A percentile compares a stretch with the other conserved stretches of the same genome.
Conservation (phyloP, 1,284 basidiomycete species). For the Grifola frondosa region DNA sequence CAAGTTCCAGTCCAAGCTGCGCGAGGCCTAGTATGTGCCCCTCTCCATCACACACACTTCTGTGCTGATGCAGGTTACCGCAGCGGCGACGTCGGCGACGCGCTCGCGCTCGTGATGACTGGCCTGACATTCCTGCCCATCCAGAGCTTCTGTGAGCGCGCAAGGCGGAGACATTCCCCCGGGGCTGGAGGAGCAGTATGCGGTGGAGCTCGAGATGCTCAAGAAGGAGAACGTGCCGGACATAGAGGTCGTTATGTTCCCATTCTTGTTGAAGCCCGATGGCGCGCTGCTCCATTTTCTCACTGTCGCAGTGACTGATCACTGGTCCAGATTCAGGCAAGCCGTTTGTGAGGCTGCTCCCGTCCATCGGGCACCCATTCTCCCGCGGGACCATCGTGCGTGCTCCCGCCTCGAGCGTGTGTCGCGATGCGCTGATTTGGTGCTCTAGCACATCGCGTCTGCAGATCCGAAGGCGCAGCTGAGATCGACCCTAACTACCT, state of each 20-base stretch:
- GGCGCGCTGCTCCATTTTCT: too few relatives aligned
- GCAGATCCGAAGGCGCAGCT: slow-evolving; percentile 33
- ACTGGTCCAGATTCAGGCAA: slow-evolving; percentile 15
- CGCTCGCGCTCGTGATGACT: slow-evolving; percentile 7
- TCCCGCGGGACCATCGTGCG: slow-evolving; percentile 36
- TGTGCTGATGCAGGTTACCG: not conserved
- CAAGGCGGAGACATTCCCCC: slow-evolving; percentile 6
- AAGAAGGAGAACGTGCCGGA: slow-evolving; percentile 14
- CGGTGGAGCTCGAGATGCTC: slow-evolving; percentile 11
- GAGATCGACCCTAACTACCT: slow-evolving; percentile 42
- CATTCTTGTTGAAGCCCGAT: too few relatives aligned
- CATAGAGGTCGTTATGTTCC: too few relatives aligned
- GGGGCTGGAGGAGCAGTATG: slow-evolving; percentile 16
- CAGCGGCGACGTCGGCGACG: slow-evolving; percentile 4
- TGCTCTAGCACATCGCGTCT: slow-evolving; percentile 33
- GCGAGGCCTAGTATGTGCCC: slow-evolving; percentile 27
- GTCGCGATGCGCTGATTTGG: too few relatives aligned
- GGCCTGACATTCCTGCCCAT: slow-evolving; percentile 11
- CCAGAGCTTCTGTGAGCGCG: slow-evolving; percentile 4
- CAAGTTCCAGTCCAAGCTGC: slow-evolving; percentile 18
- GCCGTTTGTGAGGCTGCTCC: slow-evolving; percentile 15
- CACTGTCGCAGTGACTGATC: too few relatives aligned
- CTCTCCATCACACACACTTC: not conserved
- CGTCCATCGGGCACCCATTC: slow-evolving; percentile 15
- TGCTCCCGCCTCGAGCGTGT: not conserved